Evolutionary conservation across 192 early-diverging fungal species (phyloP), one percentile per base, ranked within the genome.

Genomic region (Phycomyces blakesleeanus): DNA sequence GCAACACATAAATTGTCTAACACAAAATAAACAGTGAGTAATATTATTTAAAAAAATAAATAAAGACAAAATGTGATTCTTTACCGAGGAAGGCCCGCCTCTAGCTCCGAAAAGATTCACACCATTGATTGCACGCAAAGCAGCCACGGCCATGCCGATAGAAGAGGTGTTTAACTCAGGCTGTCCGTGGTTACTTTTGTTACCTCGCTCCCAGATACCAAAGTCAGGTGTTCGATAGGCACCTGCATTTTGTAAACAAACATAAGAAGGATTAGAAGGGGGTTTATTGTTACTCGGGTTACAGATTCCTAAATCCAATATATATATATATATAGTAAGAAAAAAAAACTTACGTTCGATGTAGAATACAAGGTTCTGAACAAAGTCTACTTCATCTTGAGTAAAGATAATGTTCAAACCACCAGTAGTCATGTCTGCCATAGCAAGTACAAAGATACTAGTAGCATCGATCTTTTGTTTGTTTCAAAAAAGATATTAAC

Each of bases 301-400:
- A n/a, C 27, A 34, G 4, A 24, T 55, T 1, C 7, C 11, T 24
- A 29, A 10, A 29, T 10, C 1, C 15, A 16, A 34, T 3, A 5
- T 6, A 41, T 37, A 11, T 24, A 34, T 2, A 1, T 7, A n/a
- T n/a, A n/a, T n/a, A n/a, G n/a, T n/a, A 12, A 50, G 0, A 34
- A 59, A 49, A 38, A 25, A 0, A 38, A 4, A 57, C 68, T 58
- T 76, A 76, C 89, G 80, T 68, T 94, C 92, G 42, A 94, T 89
- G 68, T 94, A 94, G 69, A 92, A 94, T 11, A 91, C 88, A 18
- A 94, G 76, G 72, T 94, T 94, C 67, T 94, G 92, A 34, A 94
- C 75, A 67, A 90, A 91, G 61, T 89, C 81, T 16, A 91, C 92
- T 69, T 94, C 92, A 64, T 94, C 92, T 47, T 83, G 77, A 14